Conservation (phyloP, 192 early-diverging fungal genomes). For the Gonapodya prolifera region DNA sequence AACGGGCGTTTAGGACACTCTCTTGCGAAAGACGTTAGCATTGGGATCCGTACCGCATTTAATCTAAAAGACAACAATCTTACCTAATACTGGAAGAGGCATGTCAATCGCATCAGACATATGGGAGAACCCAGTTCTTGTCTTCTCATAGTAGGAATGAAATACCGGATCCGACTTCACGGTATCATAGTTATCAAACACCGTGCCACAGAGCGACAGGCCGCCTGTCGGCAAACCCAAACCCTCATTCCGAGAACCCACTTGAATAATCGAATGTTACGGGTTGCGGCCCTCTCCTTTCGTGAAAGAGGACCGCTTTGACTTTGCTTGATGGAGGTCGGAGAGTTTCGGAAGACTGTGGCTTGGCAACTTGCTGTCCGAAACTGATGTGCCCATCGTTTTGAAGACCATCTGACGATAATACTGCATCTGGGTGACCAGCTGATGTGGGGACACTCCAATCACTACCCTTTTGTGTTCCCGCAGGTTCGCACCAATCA, state of each 20-base stretch:
- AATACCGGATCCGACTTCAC: constrained; percentile 29
- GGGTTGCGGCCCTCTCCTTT: too few relatives aligned
- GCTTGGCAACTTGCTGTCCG: too few relatives aligned
- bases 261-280: constrained; percentile 39
- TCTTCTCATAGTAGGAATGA: constrained; percentile 28
- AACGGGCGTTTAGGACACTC: constrained; percentile 16
- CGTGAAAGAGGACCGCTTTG: too few relatives aligned
- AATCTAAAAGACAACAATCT: constrained; percentile 27
- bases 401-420: too few relatives aligned
- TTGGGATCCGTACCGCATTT: constrained; percentile 11
- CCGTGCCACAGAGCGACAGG: constrained; percentile 27
- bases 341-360: too few relatives aligned
- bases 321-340: too few relatives aligned
- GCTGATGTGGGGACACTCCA: too few relatives aligned
- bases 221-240: constrained; percentile 38
- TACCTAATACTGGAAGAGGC: constrained; percentile 31
- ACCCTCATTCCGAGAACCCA: constrained; percentile 45
- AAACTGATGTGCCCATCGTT: too few relatives aligned
- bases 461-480: too few relatives aligned
- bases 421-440: too few relatives aligned
- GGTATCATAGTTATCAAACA: constrained; percentile 31
- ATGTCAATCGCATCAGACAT: constrained; percentile 38
- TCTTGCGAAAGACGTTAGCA: constrained; percentile 9
- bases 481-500: constrained; percentile 30
- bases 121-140: constrained; percentile 29